Base-by-base conservation (phyloP, 352 stramenopile species). In the Phytopythium cucurbitacearum region DNA sequence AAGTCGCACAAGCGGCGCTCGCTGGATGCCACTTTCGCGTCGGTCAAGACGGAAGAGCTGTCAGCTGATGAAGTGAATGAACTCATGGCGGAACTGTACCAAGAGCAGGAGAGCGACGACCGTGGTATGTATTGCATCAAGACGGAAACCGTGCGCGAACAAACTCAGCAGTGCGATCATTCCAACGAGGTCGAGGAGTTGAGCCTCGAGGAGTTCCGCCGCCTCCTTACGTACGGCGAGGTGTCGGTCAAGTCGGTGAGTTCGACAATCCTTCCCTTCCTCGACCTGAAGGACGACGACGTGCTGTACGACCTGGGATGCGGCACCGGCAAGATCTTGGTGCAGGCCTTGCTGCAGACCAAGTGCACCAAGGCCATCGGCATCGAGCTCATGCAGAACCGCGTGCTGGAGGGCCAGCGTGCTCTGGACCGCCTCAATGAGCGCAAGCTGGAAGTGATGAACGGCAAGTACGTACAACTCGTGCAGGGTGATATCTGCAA, bases 351-450 rank as follows among this genome's bases (percentile, higher is more conserved):
- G 45, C 63, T 94, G 32, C 70, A 94, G 58, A 94, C 83, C 15
- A 64, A 69, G 10, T 91, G 80, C 55, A 64, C 61, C 41, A 61
- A 74, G n/a, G 59, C 76, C n/a, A 80, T 83, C 33, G 83, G 80
- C 42, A 89, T 94, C 6, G 83, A 94, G 43, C 75, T 94, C 34
- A 94, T 94, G 83, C 68, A 89, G 55, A 94, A 94, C 59, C 83
- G 83, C 40, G 80, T 91, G 10, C 16, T 63, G 11, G 76, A 87
- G 57, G 83, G 83, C 38, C 47, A 68, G 7, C 71, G 72, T 15
- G 80, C 83, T 4, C 54, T 94, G 34, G 55, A 73, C 4, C 74
- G 83, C 3, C 58, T 91, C 5, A 54, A 74, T 53, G 39, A 59
- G 8, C 76, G 64, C 39, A 53, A 71, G 2, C 43, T 88, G 6